These are phyloP conservation scores for Hericium rajendrae DNA, from an alignment of 768 basidiomycete species.

Conservation along the genomic window DNA sequence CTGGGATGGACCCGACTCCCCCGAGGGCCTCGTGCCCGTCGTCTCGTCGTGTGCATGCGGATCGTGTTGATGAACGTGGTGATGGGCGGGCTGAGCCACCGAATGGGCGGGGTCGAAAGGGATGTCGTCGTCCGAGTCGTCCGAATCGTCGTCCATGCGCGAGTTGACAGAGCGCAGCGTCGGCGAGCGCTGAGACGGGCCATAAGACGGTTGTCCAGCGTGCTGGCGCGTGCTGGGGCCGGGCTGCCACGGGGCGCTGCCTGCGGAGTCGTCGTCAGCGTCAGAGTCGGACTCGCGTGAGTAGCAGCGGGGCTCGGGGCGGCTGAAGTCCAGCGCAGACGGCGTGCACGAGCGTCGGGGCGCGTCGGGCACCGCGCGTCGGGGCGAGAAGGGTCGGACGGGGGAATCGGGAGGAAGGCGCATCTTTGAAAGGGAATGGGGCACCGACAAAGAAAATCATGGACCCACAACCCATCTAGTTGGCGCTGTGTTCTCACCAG, in stretches of 20 bases:
- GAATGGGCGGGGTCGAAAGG: conserved; percentile 2
- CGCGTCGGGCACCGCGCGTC: conserved; percentile 5
- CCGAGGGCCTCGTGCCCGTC: background rate
- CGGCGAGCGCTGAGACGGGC: background rate
- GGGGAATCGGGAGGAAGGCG: background rate
- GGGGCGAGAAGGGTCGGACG: background rate
- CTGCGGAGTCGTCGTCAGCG: background rate
- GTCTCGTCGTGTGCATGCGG: background rate
- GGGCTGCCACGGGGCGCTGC: background rate
- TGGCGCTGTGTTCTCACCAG: background rate
- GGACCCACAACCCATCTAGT: conserved; percentile 13
- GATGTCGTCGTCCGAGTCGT: background rate
- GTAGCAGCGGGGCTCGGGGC: background rate
- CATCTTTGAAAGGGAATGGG: background rate
- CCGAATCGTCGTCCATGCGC: background rate
- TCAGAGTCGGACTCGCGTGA: background rate
- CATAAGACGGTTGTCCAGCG: background rate
- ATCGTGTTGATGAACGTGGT: conserved; percentile 2
- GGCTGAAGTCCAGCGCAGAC: background rate
- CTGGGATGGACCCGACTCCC: background rate
- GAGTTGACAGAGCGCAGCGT: background rate
- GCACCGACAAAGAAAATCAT: background rate
- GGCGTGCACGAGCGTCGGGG: background rate
- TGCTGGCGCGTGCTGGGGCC: background rate
- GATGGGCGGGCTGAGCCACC: background rate